Evolutionary conservation across 106 monocot species (phyloP).

Genomic region (Amphibolis antarctica): DNA sequence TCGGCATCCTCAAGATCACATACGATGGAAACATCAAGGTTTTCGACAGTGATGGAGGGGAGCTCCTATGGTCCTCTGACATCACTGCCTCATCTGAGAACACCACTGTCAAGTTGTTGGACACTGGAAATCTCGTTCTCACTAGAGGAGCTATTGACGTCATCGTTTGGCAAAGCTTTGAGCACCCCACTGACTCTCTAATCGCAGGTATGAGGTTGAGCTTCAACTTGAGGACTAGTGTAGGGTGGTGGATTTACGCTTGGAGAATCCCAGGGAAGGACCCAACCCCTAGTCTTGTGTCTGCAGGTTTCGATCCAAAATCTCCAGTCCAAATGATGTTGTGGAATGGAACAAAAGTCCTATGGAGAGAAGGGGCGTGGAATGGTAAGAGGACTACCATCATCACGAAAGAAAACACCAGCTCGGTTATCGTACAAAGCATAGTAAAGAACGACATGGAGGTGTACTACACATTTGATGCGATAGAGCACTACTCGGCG

Average conservation of each 20-base stretch:
- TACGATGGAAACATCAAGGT: conserved; percentile 7
- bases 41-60: not conserved
- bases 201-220: conserved; percentile 36
- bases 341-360: conserved; percentile 15
- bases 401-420: not conserved
- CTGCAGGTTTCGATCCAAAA: conserved; percentile 21
- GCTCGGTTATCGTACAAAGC: conserved; percentile 18
- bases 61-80: conserved; percentile 18
- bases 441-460: conserved; percentile 9
- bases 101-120: conserved; percentile 13
- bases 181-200: conserved; percentile 33
- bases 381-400: conserved; percentile 12
- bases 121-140: conserved; percentile 37
- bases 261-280: conserved; percentile 30
- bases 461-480: conserved; percentile 2
- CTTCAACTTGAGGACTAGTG: conserved; percentile 17
- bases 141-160: conserved; percentile 5
- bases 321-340: conserved; percentile 15
- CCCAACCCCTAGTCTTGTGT: conserved; percentile 34
- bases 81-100: not conserved
- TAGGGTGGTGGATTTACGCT: conserved; percentile 7
- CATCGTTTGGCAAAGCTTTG: conserved; percentile 35
- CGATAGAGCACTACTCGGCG: not conserved
- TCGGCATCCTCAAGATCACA: conserved; percentile 1
- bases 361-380: conserved; percentile 34